These are phyloP conservation scores for Simplicillium aogashimaense DNA, from an alignment of 2,329 filamentous ascomycete genomes.

Conservation along the genomic window DNA sequence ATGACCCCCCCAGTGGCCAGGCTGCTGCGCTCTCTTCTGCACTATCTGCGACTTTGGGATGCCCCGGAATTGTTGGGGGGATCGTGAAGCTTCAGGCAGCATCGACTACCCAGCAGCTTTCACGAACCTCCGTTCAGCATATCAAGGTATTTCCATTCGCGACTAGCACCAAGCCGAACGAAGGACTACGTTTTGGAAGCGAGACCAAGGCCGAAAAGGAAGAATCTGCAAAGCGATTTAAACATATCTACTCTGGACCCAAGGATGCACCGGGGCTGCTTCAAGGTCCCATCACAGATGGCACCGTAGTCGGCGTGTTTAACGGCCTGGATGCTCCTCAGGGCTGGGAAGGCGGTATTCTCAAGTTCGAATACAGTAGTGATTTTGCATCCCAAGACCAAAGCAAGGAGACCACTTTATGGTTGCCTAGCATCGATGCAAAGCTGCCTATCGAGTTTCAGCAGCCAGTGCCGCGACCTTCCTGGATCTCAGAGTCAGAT, in stretches of 20 bases:
- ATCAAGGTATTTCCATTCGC: constrained; percentile 79
- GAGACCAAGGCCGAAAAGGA: constrained; percentile 78
- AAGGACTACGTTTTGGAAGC: constrained; percentile 75
- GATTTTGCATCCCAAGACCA: constrained; percentile 26
- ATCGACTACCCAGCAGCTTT: constrained; percentile 47
- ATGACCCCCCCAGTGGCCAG: constrained; percentile 74
- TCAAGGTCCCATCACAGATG: constrained; percentile 80
- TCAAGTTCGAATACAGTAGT: constrained; percentile 56
- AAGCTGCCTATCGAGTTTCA: constrained; percentile 70
- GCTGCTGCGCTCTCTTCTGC: constrained; percentile 70
- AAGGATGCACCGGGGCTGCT: constrained; percentile 53
- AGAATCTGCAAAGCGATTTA: constrained; percentile 62
- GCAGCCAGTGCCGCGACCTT: constrained; percentile 56
- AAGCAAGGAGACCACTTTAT: constrained; percentile 43
- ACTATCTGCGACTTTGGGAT: constrained; percentile 65
- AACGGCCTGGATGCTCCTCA: constrained; percentile 42
- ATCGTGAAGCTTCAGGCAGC: constrained; percentile 83
- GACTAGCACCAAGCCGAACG: constrained; percentile 41
- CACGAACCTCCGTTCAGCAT: constrained; percentile 51
- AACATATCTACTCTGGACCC: constrained; percentile 55
- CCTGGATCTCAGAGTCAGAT: constrained; percentile 37
- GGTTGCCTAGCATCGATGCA: constrained; percentile 70
- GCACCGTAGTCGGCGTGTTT: constrained; percentile 59
- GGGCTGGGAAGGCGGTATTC: constrained; percentile 73
- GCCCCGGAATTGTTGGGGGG: constrained; percentile 67